Percentiles rank a stretch among this genome's conserved stretches.
These are phyloP conservation scores for Cladosporium sp. DNA, from an alignment of 2,329 filamentous ascomycete genomes.

Conservation along the genomic window DNA sequence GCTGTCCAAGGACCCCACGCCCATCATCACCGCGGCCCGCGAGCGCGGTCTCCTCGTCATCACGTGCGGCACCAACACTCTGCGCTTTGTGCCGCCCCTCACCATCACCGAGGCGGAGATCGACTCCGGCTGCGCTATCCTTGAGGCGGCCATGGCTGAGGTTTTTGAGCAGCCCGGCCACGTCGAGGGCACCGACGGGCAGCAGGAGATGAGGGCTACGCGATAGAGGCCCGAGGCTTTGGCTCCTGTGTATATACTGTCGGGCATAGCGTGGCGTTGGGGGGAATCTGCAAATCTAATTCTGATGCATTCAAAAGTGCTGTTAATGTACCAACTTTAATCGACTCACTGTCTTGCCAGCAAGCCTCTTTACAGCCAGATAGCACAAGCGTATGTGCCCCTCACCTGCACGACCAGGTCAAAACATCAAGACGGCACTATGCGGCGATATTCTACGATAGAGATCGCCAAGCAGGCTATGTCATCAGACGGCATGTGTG, in stretches of 20 bases:
- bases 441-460: too few relatives aligned
- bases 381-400: too few relatives aligned
- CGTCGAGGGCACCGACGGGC: conserved; percentile 35
- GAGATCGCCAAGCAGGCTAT: too few relatives aligned
- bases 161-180: conserved; percentile 41
- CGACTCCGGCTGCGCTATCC: conserved; percentile 64
- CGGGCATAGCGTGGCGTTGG: conserved; percentile 8
- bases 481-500: too few relatives aligned
- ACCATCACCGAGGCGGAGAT: conserved; percentile 78
- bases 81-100: conserved; percentile 85
- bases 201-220: conserved; percentile 36
- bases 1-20: conserved; percentile 63
- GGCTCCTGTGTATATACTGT: background rate
- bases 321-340: too few relatives aligned
- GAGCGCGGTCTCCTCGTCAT: conserved; percentile 86
- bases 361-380: too few relatives aligned
- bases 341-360: too few relatives aligned
- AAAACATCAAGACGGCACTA: too few relatives aligned
- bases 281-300: background rate
- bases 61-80: conserved; percentile 84
- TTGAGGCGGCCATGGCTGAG: conserved; percentile 60
- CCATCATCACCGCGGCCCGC: conserved; percentile 75
- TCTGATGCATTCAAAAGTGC: too few relatives aligned
- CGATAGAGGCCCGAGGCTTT: background rate
- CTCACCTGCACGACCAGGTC: too few relatives aligned